A percentile compares a stretch with the other conserved stretches of the same genome.
These are phyloP conservation scores for Trametes pubescens DNA, from an alignment of 1,284 basidiomycete genomes.

Conservation along the genomic window DNA sequence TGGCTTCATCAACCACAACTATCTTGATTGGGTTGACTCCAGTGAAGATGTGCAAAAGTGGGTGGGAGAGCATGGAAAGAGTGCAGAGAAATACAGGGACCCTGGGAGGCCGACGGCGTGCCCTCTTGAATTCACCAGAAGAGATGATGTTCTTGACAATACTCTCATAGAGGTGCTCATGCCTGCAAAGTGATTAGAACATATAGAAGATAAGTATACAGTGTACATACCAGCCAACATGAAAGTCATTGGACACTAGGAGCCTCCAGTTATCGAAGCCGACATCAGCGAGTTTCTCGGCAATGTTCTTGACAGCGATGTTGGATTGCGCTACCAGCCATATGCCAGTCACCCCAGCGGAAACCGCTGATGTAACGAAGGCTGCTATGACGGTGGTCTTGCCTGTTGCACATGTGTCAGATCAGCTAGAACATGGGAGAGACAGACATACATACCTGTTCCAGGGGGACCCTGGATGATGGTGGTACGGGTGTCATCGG, in stretches of 20 bases:
- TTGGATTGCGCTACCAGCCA: slow-evolving; percentile 80
- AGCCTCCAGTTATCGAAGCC: slow-evolving; percentile 59
- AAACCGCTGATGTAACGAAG: slow-evolving; percentile 54
- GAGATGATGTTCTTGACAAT: slow-evolving; percentile 56
- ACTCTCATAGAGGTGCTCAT: slow-evolving; percentile 71
- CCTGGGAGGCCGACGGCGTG: slow-evolving; percentile 42
- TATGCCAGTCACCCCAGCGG: slow-evolving; percentile 54
- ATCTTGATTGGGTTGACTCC: slow-evolving; percentile 42
- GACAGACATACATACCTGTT: slow-evolving; percentile 37
- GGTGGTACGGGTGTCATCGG: slow-evolving; percentile 50
- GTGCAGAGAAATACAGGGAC: slow-evolving; percentile 74
- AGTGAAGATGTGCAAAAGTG: slow-evolving; percentile 40
- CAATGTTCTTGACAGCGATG: slow-evolving; percentile 76
- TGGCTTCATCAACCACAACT: slow-evolving; percentile 55
- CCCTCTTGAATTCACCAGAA: slow-evolving; percentile 53
- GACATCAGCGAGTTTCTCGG: slow-evolving; percentile 60
- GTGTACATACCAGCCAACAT: slow-evolving; percentile 61
- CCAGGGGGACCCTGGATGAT: slow-evolving; percentile 68
- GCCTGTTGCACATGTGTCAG: slow-evolving; percentile 45
- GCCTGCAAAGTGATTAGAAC: slow-evolving; percentile 53
- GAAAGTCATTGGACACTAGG: slow-evolving; percentile 66
- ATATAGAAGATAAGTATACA: slow-evolving; percentile 35
- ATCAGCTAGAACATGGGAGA: neutral
- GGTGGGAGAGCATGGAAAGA: slow-evolving; percentile 71
- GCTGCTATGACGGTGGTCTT: slow-evolving; percentile 74